A percentile compares a stretch with the other conserved stretches of the same genome.
phyloP scores from a whole-genome alignment of 176 grass and related monocot genomes.

The Juncus effusus region DNA sequence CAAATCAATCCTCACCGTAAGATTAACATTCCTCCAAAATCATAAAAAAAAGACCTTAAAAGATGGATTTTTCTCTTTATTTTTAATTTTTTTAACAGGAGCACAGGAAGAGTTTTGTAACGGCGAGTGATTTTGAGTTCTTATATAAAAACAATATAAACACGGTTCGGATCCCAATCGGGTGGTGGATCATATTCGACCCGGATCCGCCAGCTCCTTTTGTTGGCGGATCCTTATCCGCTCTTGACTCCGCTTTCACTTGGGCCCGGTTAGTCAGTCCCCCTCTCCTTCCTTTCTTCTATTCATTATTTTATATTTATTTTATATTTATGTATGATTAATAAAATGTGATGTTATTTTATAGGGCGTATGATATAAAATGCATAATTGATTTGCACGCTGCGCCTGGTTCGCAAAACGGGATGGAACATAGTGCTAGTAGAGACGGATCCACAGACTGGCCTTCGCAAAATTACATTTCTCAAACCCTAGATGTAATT shows the following conservation, averaged over 20 bases:
- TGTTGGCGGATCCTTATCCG: constrained; percentile 62
- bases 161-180: constrained; percentile 85
- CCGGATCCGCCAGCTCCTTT: constrained; percentile 77
- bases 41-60: neutral
- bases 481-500: constrained; percentile 66
- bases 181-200: constrained; percentile 94
- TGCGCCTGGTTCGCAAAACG: constrained; percentile 85
- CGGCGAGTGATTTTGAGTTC: constrained; percentile 59
- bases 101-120: constrained; percentile 69
- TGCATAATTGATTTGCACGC: constrained; percentile 97
- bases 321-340: neutral
- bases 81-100: constrained; percentile 26
- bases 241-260: constrained; percentile 68
- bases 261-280: constrained; percentile 85
- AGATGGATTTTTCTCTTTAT: neutral
- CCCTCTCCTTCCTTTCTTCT: constrained; percentile 33
- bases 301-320: constrained; percentile 14
- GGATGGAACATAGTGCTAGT: constrained; percentile 88
- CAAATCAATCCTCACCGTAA: constrained; percentile 54
- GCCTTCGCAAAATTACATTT: constrained; percentile 51
- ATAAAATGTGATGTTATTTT: constrained; percentile 7
- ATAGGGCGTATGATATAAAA: constrained; percentile 76
- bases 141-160: constrained; percentile 60
- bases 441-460: constrained; percentile 82
- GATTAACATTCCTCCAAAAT: constrained; percentile 3